Evolutionary conservation across 768 basidiomycete genomes (phyloP).

Genomic region (Gautieria morchelliformis): DNA sequence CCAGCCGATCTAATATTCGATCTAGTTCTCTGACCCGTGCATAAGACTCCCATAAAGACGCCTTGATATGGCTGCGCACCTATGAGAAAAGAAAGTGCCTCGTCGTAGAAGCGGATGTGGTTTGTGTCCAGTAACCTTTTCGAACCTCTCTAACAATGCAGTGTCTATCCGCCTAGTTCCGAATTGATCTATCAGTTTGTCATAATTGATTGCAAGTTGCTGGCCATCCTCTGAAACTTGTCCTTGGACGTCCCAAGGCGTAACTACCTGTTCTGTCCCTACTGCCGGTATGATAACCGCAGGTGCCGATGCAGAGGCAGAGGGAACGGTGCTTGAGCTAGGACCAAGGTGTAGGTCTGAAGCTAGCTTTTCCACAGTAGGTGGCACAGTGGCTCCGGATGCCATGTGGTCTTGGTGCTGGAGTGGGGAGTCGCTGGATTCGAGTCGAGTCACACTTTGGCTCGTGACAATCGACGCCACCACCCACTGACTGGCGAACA

Average conservation of each 20-base stretch:
- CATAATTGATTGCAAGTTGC: conserved; percentile 91
- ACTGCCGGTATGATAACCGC: conserved; percentile 21
- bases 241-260: conserved; percentile 97
- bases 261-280: conserved; percentile 67
- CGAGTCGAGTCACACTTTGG: too few relatives aligned
- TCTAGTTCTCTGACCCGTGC: conserved; percentile 66
- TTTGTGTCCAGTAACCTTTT: conserved; percentile 76
- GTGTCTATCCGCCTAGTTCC: conserved; percentile 77
- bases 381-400: not conserved
- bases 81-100: conserved; percentile 97
- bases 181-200: conserved; percentile 90
- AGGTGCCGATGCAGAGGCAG: not conserved
- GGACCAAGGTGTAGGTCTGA: not conserved
- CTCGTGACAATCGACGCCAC: too few relatives aligned
- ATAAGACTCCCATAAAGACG: conserved; percentile 5
- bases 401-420: not conserved
- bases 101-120: conserved; percentile 85
- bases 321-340: not conserved
- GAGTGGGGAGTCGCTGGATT: too few relatives aligned
- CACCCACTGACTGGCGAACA: too few relatives aligned
- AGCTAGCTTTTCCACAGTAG: not conserved
- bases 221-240: conserved; percentile 80
- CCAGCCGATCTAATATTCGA: conserved; percentile 88
- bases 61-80: conserved; percentile 38
- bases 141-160: conserved; percentile 78